Evolutionary conservation across 2,329 filamentous ascomycete genomes (phyloP), one percentile per base, ranked within the genome.

Genomic region (Phialophora verrucosa): DNA sequence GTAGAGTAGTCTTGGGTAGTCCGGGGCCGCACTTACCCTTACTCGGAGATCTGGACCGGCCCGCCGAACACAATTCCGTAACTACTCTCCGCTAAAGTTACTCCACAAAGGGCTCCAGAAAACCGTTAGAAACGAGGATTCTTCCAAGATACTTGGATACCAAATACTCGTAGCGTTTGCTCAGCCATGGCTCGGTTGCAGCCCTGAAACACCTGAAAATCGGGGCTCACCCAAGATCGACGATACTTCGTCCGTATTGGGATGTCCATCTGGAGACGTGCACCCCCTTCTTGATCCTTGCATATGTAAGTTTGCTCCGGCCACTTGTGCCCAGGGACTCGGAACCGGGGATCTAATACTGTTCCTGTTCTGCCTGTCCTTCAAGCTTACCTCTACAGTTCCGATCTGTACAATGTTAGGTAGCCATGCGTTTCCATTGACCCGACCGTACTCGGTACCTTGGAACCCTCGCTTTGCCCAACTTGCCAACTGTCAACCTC

Each of bases 1-100:
- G 47, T 44, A 10, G 55, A 47, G 55, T 58, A 58, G 55, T 47
- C 55, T 58, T 44, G 31, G 47, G 55, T 25, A 44, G 55, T 58
- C 55, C 55, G 32, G 55, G 55, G 55, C 55, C 32, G 55, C 55
- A 58, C 55, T 58, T 44, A 47, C 0, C 55, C 55, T 29, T 44
- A 58, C 55, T 58, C 55, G 55, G 55, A 44, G 32, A 58, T 58
- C 32, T 58, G 55, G 55, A 58, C 55, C 55, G 55, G 35, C 55
- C 55, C 55, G 55, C 47, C 35, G 35, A 58, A 58, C 11, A 47
- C 35, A 58, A 58, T 58, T 44, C 55, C 55, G 55, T 47, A 58
- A 27, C 54, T 27, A 25, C 23, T 44, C 55, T 35, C 35, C 55
- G 20, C 55, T 58, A 58, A 44, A 58, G 55, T 58, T 35, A 35